Base-by-base conservation (phyloP, 2,329 filamentous ascomycete species). In the Calycina herbarum region DNA sequence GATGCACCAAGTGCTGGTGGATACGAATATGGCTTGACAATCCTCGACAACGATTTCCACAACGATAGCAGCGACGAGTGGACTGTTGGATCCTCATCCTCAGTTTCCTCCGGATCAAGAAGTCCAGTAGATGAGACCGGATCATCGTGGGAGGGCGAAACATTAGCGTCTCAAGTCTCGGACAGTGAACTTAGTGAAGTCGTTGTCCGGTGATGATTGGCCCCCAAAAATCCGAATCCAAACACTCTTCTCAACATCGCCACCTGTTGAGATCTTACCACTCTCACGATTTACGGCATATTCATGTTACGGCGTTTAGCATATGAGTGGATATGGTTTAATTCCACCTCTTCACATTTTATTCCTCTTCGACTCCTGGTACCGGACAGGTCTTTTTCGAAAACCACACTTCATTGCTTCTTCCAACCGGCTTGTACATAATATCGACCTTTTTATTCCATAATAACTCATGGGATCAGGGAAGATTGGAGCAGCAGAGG, bases 31-130 rank as follows among this genome's bases (percentile, higher is more conserved):
- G 89, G 72, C n/a, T 69, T 76, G 17, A 71, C 73, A n/a, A 68
- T 72, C 3, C 66, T 76, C 7, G 70, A 70, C 17, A 48, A 54
- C 20, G 70, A 75, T 64, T 73, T 72, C 63, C 69, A 68, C 33
- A 64, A 70, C 29, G 79, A 80, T 67, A 84, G 94, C 71, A 93
- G 90, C 73, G 93, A 96, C 72, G 93, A 95, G 73, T 97, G 93
- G 93, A 94, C 93, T 8, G 86, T 94, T 57, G 93, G 91, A 67
- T 95, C 92, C 71, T 93, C 89, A 63, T 95, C 91, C 0, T 76
- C 75, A 24, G 67, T 76, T 58, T 76, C 75, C 13, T 75, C 74
- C 6, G 75, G 74, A 11, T 75, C 74, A 31, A 67, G 75, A 67
- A 76, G 74, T 63, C 75, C 75, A 31, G 64, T 85, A 38, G 86